Base-by-base conservation (phyloP, 2,329 filamentous ascomycete genomes). In the Fusarium kyushuense region DNA sequence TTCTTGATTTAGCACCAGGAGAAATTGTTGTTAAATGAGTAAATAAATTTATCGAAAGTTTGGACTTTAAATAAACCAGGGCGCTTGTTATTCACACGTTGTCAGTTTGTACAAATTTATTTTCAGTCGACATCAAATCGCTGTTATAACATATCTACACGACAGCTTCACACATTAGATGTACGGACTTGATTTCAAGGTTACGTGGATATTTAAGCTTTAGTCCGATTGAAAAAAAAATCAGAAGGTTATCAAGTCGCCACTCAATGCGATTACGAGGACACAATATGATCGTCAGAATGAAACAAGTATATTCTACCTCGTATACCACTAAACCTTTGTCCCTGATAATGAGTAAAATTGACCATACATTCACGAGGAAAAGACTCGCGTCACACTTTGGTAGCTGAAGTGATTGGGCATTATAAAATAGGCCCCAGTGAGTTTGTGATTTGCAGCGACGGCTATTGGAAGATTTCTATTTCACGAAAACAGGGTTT, bases 51-150 rank as follows among this genome's bases (percentile, higher is more conserved):
- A 29, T 19, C 6, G 12, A 45, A 14, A 9, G 10, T 5, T 30
- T 45, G 12, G 1, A 19, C 12, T 30, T 45, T 45, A 30, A 21
- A 45, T 45, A 45, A 4, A 6, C 0, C 2, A 19, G n/a, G 9
- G 1, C 5, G 42, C 5, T 2, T 14, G 11, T 19, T 45, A 4
- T 45, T 45, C 42, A 45, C 42, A 3, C 4, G 9, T 17, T 5
- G 4, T n/a, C 6, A 3, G 3, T 19, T 14, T 30, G 5, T 12
- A 42, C 8, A 1, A 16, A 42, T 4, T 16, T 42, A 0, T 2
- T n/a, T 5, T 9, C 4, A 23, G 0, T 5, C 4, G 3, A 17
- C 6, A 41, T 23, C 4, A 13, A 41, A 23, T 23, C 19, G 1
- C 35, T 38, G 12, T 38, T 6, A 12, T 9, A 19, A 36, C 2